Conservation (phyloP, 2,329 filamentous ascomycete species). For the Monosporascus sp. region DNA sequence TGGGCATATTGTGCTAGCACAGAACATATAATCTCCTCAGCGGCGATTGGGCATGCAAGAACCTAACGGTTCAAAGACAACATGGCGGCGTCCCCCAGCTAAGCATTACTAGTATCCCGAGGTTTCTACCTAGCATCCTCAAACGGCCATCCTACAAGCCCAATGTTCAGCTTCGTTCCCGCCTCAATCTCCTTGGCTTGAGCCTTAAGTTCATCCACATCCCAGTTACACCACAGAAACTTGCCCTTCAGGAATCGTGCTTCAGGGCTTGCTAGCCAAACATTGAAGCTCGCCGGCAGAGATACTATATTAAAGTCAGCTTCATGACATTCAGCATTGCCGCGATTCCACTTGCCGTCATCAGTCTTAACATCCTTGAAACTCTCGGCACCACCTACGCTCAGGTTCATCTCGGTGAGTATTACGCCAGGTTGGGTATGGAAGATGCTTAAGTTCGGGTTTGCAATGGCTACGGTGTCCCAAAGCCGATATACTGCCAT, state of each 20-base stretch:
- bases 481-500: constrained; percentile 35
- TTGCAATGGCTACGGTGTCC: constrained; percentile 35
- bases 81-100: no score
- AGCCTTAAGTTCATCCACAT: constrained; percentile 42
- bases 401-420: constrained; percentile 20
- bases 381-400: constrained; percentile 9
- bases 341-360: constrained; percentile 23
- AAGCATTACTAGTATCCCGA: no score
- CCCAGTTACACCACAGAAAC: constrained; percentile 46
- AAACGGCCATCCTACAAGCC: constrained; percentile 13
- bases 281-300: constrained; percentile 35
- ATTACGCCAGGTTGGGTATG: constrained; percentile 39
- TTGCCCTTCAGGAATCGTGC: constrained; percentile 41
- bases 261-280: constrained; percentile 40
- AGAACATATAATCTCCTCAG: no score
- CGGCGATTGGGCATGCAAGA: no score
- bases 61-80: no score
- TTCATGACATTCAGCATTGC: background rate
- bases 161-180: constrained; percentile 9
- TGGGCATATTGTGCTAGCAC: no score
- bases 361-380: constrained; percentile 13
- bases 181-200: constrained; percentile 28
- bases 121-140: background rate
- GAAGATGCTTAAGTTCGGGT: constrained; percentile 32
- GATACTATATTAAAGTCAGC: constrained; percentile 18